Percentiles rank a stretch among this genome's conserved stretches.
Conservation (phyloP, 148 eudicot species). For the Talinum fruticosum region DNA sequence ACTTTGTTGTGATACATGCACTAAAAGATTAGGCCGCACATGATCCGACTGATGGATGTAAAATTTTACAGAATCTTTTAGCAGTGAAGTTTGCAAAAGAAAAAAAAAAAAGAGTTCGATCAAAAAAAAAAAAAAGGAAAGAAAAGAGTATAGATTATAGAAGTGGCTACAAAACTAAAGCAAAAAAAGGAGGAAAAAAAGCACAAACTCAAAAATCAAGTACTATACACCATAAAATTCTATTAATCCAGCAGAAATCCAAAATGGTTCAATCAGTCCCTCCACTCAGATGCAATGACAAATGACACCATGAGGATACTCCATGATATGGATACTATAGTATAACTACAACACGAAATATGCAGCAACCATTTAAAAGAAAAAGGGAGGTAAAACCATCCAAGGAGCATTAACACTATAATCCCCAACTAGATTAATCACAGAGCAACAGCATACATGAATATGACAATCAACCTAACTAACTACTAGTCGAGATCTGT, state of each 20-base stretch:
- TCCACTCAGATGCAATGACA: not conserved
- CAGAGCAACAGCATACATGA: slow-evolving; percentile 1
- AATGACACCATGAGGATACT: slow-evolving; percentile 2
- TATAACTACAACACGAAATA: not conserved
- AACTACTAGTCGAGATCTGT: slow-evolving; percentile 18
- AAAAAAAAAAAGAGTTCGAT: no score
- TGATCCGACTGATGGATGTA: no score
- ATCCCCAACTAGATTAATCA: not conserved
- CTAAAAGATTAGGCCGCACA: no score
- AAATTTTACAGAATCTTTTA: no score
- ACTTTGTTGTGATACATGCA: no score
- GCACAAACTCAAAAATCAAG: not conserved
- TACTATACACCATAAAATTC: slow-evolving; percentile 19
- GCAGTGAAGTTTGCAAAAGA: no score
- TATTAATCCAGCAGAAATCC: not conserved
- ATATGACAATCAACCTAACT: slow-evolving; percentile 23
- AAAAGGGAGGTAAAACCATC: not conserved
- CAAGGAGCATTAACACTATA: slow-evolving; percentile 12
- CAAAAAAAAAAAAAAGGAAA: no score
- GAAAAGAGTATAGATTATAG: no score
- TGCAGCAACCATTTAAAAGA: not conserved
- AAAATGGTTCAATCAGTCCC: not conserved
- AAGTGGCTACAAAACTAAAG: not conserved
- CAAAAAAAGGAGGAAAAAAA: not conserved
- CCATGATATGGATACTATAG: slow-evolving; percentile 3